These are phyloP conservation scores for Annulohypoxylon bovei DNA, from an alignment of 495 filamentous ascomycete species.

Conservation along the genomic window DNA sequence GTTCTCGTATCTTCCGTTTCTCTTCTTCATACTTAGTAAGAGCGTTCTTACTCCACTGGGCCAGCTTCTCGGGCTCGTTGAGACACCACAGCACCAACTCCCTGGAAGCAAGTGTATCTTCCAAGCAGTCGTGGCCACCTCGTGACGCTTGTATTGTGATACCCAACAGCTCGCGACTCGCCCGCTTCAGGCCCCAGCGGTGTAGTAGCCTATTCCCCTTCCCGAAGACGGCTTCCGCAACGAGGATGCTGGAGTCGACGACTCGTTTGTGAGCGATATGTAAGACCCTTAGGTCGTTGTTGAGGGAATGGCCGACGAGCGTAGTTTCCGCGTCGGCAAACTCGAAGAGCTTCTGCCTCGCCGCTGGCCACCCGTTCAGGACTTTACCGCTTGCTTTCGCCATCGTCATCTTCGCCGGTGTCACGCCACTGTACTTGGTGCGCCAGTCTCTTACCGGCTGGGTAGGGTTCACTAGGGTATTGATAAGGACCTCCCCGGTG, in stretches of 20 bases:
- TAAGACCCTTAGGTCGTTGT: constrained; percentile 43
- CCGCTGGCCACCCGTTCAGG: constrained; percentile 47
- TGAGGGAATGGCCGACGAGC: constrained; percentile 43
- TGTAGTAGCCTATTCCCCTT: constrained; percentile 13
- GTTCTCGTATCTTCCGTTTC: constrained; percentile 11
- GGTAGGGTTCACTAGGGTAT: constrained; percentile 54
- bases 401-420: neutral
- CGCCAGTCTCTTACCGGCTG: constrained; percentile 53
- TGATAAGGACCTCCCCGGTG: constrained; percentile 53
- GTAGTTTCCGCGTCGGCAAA: constrained; percentile 52
- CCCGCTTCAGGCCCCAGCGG: constrained; percentile 45
- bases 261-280: constrained; percentile 43
- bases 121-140: constrained; percentile 51
- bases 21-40: constrained; percentile 15
- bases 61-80: constrained; percentile 20
- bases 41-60: constrained; percentile 23
- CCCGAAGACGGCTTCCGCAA: constrained; percentile 38
- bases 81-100: constrained; percentile 52
- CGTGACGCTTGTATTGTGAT: constrained; percentile 46
- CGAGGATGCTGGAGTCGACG: constrained; percentile 47
- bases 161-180: constrained; percentile 42
- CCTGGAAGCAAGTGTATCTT: constrained; percentile 54
- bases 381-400: constrained; percentile 10
- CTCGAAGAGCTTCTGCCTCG: constrained; percentile 47
- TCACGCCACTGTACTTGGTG: constrained; percentile 53